These are phyloP conservation scores for Actinidia chinensis DNA, from an alignment of 179 eudicot genomes.

Conservation along the genomic window DNA sequence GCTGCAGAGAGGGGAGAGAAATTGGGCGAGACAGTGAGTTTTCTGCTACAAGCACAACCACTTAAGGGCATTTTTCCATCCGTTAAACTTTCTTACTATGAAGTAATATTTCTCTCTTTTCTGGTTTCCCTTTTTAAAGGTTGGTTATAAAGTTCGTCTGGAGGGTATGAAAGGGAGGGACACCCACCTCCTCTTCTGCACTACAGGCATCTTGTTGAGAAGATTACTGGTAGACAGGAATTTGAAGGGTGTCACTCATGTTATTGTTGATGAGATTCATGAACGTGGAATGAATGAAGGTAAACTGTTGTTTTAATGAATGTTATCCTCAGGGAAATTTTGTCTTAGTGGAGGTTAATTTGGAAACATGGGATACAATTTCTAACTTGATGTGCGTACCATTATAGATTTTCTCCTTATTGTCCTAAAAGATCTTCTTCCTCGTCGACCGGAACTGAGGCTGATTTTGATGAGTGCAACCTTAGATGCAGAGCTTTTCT, in stretches of 20 bases:
- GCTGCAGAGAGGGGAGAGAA: constrained; percentile 90
- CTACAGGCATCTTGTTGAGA: constrained; percentile 73
- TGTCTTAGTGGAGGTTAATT: constrained; percentile 8
- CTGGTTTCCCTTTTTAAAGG: constrained; percentile 32
- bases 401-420: constrained; percentile 67
- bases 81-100: neutral
- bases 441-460: constrained; percentile 72
- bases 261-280: constrained; percentile 81
- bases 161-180: constrained; percentile 86
- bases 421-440: constrained; percentile 77
- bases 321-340: neutral
- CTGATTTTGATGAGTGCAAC: constrained; percentile 88
- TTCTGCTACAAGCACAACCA: neutral
- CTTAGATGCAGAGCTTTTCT: constrained; percentile 75
- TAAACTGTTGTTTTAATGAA: constrained; percentile 22
- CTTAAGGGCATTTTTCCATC: neutral
- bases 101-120: neutral
- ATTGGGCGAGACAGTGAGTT: constrained; percentile 72
- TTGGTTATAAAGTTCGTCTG: constrained; percentile 81
- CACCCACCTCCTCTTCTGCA: constrained; percentile 80
- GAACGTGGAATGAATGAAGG: constrained; percentile 97
- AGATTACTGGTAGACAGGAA: constrained; percentile 71
- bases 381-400: constrained; percentile 5
- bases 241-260: constrained; percentile 74
- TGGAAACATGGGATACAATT: neutral